Evolutionary conservation across 2,329 filamentous ascomycete species (phyloP).

Genomic region (Didymella lethalis): DNA sequence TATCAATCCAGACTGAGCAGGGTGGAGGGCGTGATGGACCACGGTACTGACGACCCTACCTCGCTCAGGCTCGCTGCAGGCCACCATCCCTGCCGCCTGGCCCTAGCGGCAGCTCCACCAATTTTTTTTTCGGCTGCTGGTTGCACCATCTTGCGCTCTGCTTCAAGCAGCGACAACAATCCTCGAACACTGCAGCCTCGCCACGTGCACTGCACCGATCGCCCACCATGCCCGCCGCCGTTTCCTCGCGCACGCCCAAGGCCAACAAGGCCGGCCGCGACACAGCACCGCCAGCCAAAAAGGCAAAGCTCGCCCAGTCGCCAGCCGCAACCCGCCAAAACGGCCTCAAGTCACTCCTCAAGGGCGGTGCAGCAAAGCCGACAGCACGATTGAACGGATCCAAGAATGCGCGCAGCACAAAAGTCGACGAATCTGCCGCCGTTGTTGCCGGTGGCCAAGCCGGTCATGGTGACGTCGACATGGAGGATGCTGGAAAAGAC

Average conservation of each 20-base stretch:
- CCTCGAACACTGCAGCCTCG: slow-evolving; percentile 19
- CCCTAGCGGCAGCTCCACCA: slow-evolving; percentile 23
- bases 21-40: slow-evolving; percentile 4
- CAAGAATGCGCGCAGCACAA: slow-evolving; percentile 59
- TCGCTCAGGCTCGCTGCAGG: slow-evolving; percentile 11
- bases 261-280: slow-evolving; percentile 35
- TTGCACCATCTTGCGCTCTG: slow-evolving; percentile 30
- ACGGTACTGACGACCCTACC: slow-evolving; percentile 8
- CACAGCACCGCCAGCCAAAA: slow-evolving; percentile 48
- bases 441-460: slow-evolving; percentile 61
- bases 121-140: slow-evolving; percentile 30
- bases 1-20: neutral
- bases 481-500: slow-evolving; percentile 44
- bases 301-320: slow-evolving; percentile 46
- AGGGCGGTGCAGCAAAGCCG: slow-evolving; percentile 45
- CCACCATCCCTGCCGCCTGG: slow-evolving; percentile 21
- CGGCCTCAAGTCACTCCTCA: slow-evolving; percentile 46
- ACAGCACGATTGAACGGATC: slow-evolving; percentile 62
- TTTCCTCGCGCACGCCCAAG: slow-evolving; percentile 38
- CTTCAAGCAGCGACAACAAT: slow-evolving; percentile 34
- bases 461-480: slow-evolving; percentile 54
- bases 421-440: slow-evolving; percentile 66
- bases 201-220: slow-evolving; percentile 20
- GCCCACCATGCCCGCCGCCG: slow-evolving; percentile 45
- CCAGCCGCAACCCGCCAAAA: slow-evolving; percentile 32